Conservation (phyloP, 495 filamentous ascomycete species). For the Podospora comata region DNA sequence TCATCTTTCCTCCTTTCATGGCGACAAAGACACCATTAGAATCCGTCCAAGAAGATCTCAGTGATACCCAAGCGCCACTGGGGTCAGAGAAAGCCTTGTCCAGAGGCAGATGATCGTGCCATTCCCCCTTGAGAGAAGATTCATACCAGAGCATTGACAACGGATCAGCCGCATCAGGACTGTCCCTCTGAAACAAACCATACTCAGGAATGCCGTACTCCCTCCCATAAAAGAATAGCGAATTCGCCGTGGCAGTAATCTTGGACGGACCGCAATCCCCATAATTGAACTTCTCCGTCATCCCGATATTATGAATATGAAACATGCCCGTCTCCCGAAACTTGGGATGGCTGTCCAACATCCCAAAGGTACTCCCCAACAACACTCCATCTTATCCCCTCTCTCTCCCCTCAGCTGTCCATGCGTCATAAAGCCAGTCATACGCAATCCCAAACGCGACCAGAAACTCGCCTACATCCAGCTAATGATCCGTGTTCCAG, state of each 20-base stretch:
- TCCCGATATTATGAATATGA: conserved; percentile 11
- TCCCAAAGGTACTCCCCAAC: not conserved
- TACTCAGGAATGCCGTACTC: conserved; percentile 2
- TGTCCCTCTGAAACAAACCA: conserved; percentile 7
- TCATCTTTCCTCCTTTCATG: conserved; percentile 12
- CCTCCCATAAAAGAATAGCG: conserved; percentile 6
- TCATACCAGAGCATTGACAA: conserved; percentile 13
- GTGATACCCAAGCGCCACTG: conserved; percentile 9
- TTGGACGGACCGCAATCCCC: conserved; percentile 13
- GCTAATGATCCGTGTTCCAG: conserved; percentile 9
- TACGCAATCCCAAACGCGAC: conserved; percentile 10
- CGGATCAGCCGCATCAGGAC: conserved; percentile 10
- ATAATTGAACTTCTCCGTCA: conserved; percentile 13
- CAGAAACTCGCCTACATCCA: conserved; percentile 14
- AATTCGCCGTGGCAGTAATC: conserved; percentile 11
- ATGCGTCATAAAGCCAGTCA: conserved; percentile 13
- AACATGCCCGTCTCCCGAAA: conserved; percentile 3
- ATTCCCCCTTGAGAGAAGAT: not conserved
- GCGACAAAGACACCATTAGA: conserved; percentile 8
- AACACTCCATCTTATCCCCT: conserved; percentile 7
- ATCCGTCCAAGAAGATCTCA: conserved; percentile 8
- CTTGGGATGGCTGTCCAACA: not conserved
- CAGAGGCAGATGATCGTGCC: not conserved
- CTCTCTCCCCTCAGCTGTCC: conserved; percentile 3
- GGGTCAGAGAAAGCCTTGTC: not conserved